Percentiles rank a stretch among this genome's conserved stretches.
phyloP scores from a whole-genome alignment of 2,329 filamentous ascomycete species.

The Cladosporium sp. region DNA sequence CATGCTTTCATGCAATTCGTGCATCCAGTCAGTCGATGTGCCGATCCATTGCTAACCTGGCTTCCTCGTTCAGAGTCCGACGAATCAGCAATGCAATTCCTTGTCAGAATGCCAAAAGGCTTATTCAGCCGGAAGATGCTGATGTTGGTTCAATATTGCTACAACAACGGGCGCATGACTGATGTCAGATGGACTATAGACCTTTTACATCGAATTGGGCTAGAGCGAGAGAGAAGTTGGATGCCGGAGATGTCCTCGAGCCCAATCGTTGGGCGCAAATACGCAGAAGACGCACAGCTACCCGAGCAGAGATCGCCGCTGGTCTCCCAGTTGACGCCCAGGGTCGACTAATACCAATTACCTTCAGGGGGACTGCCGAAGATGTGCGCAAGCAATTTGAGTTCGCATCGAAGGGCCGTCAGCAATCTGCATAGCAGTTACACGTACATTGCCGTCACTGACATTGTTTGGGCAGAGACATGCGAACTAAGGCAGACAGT shows the following conservation, averaged over 20 bases:
- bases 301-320: not conserved
- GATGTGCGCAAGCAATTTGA: not conserved
- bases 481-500: not conserved
- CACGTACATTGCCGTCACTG: not conserved
- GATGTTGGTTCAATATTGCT: not conserved
- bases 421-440: not conserved
- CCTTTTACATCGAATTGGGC: not conserved
- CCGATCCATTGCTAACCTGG: not conserved
- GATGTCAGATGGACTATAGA: not conserved
- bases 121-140: not conserved
- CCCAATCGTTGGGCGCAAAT: not conserved
- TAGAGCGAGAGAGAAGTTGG: not conserved
- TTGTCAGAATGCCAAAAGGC: not conserved
- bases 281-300: not conserved
- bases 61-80: not conserved
- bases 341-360: not conserved
- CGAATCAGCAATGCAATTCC: not conserved
- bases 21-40: not conserved
- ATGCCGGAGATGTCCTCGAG: not conserved
- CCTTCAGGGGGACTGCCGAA: not conserved
- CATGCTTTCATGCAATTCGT: not conserved
- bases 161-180: not conserved
- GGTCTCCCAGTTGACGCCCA: not conserved
- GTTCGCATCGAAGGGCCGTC: not conserved
- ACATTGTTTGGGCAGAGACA: not conserved